These are phyloP conservation scores for Suillus hirtellus DNA, from an alignment of 768 basidiomycete species.

Conservation along the genomic window DNA sequence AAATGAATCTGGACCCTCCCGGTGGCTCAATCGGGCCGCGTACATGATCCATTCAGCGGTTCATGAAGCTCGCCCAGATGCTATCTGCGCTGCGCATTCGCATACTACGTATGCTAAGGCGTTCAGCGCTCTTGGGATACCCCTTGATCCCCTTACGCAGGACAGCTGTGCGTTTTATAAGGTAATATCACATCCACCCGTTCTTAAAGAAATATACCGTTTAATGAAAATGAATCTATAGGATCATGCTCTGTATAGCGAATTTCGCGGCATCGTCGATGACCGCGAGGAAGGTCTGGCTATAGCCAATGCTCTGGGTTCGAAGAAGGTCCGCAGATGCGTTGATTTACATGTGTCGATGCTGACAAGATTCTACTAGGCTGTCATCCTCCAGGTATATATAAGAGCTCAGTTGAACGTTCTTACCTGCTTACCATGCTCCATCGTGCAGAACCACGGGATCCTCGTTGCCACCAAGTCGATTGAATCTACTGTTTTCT, in stretches of 20 bases:
- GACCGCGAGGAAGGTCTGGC: constrained; percentile 31
- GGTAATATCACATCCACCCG: constrained; percentile 9
- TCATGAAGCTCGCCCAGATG: constrained; percentile 37
- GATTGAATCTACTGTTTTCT: constrained; percentile 27
- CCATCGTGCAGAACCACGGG: constrained; percentile 26
- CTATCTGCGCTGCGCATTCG: constrained; percentile 35
- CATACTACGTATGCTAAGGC: constrained; percentile 39
- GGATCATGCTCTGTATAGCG: constrained; percentile 32
- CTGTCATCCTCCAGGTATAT: constrained; percentile 25
- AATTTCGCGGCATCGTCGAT: constrained; percentile 38
- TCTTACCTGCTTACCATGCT: neutral
- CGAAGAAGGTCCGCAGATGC: constrained; percentile 22
- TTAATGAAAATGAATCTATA: constrained; percentile 1
- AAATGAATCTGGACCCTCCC: constrained; percentile 33
- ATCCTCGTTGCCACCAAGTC: constrained; percentile 24
- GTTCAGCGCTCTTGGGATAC: constrained; percentile 35
- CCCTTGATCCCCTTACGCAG: constrained; percentile 35
- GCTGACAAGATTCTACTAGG: constrained; percentile 11
- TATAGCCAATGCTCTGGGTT: constrained; percentile 31
- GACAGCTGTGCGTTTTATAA: constrained; percentile 37
- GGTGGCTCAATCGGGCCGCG: constrained; percentile 37
- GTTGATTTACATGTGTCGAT: neutral
- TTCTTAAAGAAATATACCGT: neutral
- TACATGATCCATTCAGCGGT: constrained; percentile 40
- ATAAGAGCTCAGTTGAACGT: neutral